phyloP scores from a whole-genome alignment of 2,329 filamentous ascomycete species.

The Chaetomium globosum region DNA sequence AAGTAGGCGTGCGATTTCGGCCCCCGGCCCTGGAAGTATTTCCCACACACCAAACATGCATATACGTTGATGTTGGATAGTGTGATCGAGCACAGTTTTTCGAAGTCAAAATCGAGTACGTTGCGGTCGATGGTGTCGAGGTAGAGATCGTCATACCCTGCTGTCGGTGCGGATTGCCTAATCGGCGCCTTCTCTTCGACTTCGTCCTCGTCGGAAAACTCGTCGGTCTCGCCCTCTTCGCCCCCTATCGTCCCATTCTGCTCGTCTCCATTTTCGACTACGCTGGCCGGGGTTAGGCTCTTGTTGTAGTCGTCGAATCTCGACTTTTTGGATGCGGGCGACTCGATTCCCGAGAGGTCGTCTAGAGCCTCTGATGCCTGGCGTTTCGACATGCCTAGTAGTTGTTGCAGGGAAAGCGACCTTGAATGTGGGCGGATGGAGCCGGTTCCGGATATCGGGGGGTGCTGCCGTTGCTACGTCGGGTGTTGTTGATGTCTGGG shows the following conservation, averaged over 20 bases:
- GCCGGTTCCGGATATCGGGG: not conserved
- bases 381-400: conserved; percentile 50
- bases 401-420: not conserved
- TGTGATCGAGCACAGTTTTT: conserved; percentile 95
- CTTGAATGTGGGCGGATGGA: not conserved
- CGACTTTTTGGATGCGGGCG: conserved; percentile 62
- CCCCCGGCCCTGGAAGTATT: conserved; percentile 93
- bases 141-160: conserved; percentile 93
- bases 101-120: conserved; percentile 96
- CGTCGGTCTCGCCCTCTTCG: conserved; percentile 37
- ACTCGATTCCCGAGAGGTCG: conserved; percentile 54
- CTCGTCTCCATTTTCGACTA: conserved; percentile 35
- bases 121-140: conserved; percentile 94
- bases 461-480: not conserved
- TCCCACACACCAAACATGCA: conserved; percentile 95
- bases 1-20: conserved; percentile 97
- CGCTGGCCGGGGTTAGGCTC: conserved; percentile 37
- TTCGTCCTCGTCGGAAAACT: conserved; percentile 42
- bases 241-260: conserved; percentile 34
- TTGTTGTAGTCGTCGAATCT: conserved; percentile 51
- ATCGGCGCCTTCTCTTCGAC: conserved; percentile 51
- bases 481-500: conserved; percentile 9
- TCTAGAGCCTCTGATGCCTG: conserved; percentile 64
- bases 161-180: conserved; percentile 76
- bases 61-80: conserved; percentile 99